Conservation (phyloP, 1,284 basidiomycete species). For the Pyrrhoderma lamaoense region DNA sequence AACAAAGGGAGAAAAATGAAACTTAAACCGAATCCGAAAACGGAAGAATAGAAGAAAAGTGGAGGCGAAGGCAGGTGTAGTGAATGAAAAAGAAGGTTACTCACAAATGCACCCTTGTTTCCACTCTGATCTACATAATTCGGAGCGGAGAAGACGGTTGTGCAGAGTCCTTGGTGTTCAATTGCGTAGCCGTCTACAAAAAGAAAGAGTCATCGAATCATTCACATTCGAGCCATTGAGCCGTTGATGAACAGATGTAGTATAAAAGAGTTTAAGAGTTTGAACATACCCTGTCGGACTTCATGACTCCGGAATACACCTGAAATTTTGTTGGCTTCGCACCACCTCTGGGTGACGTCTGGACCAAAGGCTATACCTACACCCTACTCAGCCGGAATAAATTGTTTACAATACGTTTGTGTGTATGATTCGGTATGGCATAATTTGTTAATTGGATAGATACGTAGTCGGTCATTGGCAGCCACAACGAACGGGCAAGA, state of each 20-base stretch:
- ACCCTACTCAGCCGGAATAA: too few species aligned
- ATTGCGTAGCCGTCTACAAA: constrained; percentile 74
- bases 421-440: too few species aligned
- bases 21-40: too few species aligned
- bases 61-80: too few species aligned
- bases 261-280: constrained; percentile 4
- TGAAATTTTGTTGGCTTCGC: constrained; percentile 78
- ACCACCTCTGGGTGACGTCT: constrained; percentile 86
- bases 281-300: constrained; percentile 76
- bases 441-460: too few species aligned
- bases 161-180: constrained; percentile 86
- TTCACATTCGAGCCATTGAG: too few species aligned
- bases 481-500: constrained; percentile 16
- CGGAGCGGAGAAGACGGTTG: constrained; percentile 80
- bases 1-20: too few species aligned
- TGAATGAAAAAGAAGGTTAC: constrained; percentile 23
- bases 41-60: too few species aligned
- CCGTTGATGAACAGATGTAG: constrained; percentile 6
- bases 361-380: constrained; percentile 96
- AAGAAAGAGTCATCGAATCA: too few species aligned
- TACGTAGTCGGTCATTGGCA: too few species aligned
- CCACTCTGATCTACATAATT: constrained; percentile 81
- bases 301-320: constrained; percentile 95
- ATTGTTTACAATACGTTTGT: too few species aligned
- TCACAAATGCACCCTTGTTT: constrained; percentile 76